Base-by-base conservation (phyloP, 257 asterid species). In the Paraleonurus japonicus region DNA sequence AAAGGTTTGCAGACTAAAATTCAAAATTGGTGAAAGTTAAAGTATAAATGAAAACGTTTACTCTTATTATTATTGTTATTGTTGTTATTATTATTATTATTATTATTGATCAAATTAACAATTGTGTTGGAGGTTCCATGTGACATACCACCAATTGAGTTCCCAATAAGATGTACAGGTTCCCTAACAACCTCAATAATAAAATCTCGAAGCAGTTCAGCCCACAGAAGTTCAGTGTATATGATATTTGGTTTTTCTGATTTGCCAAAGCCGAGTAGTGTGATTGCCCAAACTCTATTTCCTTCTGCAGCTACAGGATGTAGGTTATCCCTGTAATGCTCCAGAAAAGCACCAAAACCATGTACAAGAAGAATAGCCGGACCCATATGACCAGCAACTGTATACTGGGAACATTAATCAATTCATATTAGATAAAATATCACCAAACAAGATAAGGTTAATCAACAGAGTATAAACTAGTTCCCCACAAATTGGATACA, bases 341-440 rank as follows among this genome's bases (percentile, higher is more conserved):
- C 95, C 83, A 86, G 50, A 82, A 90, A 90, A 61, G 98, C 98
- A 67, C 98, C 98, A 77, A 92, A 92, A 48, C 98, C 98, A 80
- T 92, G 98, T 60, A 92, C 97, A 66, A 92, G 98, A 70, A 92
- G 93, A 81, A 90, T 51, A 24, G 90, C 87, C 35, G 97, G 91
- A 72, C 98, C 98, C 76, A 80, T 84, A 74, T 70, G 70, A 35
- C 98, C 96, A 74, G 85, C 80, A 75, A 83, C 89, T 15, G 93
- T 86, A 73, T 92, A 92, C 98, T 90, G 87, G 48, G 73, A 75
- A 79, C 23, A 73, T 27, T 71, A 84, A 85, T 59, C 47, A 76
- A 62, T 59, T 68, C 33, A 59, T 35, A 67, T 70, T 27, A 78
- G 69, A 69, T 76, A 53, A 63, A 10, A 30, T 57, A 67, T 48